phyloP scores from a whole-genome alignment of 208 protist genomes.

The Phytomonas francai region DNA sequence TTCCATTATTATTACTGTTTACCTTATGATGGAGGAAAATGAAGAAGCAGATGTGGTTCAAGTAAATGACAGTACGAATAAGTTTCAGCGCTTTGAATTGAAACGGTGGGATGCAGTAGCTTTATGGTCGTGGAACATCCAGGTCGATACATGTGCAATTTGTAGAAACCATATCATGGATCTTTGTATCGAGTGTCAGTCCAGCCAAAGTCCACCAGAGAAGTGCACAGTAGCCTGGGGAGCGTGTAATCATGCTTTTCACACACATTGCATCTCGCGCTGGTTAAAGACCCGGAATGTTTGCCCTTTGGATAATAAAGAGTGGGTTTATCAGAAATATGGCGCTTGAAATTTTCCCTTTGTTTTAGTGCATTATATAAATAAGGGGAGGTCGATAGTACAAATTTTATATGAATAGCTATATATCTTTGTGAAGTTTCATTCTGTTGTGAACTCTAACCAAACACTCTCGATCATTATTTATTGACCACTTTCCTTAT shows the following conservation, averaged over 20 bases:
- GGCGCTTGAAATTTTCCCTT: slow-evolving; percentile 42
- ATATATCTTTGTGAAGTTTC: neutral
- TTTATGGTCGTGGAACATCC: slow-evolving; percentile 98
- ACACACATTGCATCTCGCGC: slow-evolving; percentile 98
- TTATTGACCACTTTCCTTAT: slow-evolving; percentile 2
- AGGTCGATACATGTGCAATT: slow-evolving; percentile 98
- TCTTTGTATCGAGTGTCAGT: slow-evolving; percentile 97
- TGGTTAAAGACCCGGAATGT: slow-evolving; percentile 98
- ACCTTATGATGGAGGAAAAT: slow-evolving; percentile 8
- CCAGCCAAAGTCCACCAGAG: slow-evolving; percentile 90
- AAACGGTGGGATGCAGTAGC: slow-evolving; percentile 98
- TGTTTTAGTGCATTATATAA: neutral
- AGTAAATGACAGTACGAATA: slow-evolving; percentile 12
- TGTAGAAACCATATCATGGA: slow-evolving; percentile 99
- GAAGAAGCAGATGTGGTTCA: slow-evolving; percentile 14
- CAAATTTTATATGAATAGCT: slow-evolving; percentile 3
- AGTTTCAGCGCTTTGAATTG: slow-evolving; percentile 59
- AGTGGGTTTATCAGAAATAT: slow-evolving; percentile 97
- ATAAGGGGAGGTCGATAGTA: neutral
- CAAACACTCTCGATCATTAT: neutral
- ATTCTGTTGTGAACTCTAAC: too few species aligned
- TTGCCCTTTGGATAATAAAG: slow-evolving; percentile 96
- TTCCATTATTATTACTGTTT: neutral
- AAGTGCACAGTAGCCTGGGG: slow-evolving; percentile 98
- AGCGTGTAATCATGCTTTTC: slow-evolving; percentile 98